Base-by-base conservation (phyloP, 2,329 filamentous ascomycete genomes). In the Pseudocercospora musae region DNA sequence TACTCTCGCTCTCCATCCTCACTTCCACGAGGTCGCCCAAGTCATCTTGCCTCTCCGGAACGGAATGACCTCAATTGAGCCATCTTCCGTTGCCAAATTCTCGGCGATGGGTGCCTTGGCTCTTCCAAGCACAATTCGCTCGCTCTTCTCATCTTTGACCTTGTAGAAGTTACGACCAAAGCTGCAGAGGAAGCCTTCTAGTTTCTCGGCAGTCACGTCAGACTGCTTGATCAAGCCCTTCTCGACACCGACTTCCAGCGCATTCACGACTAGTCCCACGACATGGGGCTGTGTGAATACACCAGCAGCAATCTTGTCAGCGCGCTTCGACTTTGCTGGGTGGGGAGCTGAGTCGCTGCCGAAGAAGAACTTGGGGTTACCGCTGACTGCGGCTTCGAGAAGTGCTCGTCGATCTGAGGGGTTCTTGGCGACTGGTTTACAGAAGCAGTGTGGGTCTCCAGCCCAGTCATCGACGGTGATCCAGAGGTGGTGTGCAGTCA, bases 401-500 rank as follows among this genome's bases (percentile, higher is more conserved):
- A 96, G 81, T 5, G 91, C 90, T 57, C 88, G 84, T 4, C 92
- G 84, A 72, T 93, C 88, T 15, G 82, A 84, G 0, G 90, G 87
- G 37, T 85, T 87, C 80, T 83, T 83, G 4, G 81, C 80, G 1
- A 83, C 85, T 4, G 88, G 88, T 74, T 91, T 91, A 80, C 88
- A 91, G 79, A 93, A 96, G 72, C 88, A 86, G 84, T 94, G 87
- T 72, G 92, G 84, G 70, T 90, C 85, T 58, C 81, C 80, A 4
- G 79, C 79, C 80, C 88, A 89, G 70, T 92, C 87, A 70, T 95
- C 89, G 15, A 91, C 87, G 11, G 89, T 91, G 31, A 97, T 82
- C 68, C 86, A 92, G 21, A 96, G 81, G 72, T 96, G 92, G 73
- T 96, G 92, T 1, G 91, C 90, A 0, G 92, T 96, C 68, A 96